These are phyloP conservation scores for Penicillium sp. DNA, from an alignment of 2,329 filamentous ascomycete species.

Conservation along the genomic window DNA sequence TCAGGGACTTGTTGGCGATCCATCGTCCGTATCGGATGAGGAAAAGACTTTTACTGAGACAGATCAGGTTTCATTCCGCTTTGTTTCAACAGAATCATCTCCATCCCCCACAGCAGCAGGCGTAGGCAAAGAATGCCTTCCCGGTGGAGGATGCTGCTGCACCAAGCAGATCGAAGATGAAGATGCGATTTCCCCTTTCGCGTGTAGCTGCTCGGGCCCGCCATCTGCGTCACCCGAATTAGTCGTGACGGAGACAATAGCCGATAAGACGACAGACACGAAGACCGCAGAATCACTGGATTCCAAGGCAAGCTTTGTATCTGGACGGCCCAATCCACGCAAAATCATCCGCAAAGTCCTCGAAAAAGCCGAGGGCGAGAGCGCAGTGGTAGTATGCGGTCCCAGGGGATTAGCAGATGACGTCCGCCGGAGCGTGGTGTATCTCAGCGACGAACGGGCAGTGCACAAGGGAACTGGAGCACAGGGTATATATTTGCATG, in stretches of 20 bases:
- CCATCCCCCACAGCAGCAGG: constrained; percentile 4
- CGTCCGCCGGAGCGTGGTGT: constrained; percentile 55
- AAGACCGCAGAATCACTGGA: not conserved
- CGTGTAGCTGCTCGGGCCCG: constrained; percentile 38
- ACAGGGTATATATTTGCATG: constrained; percentile 62
- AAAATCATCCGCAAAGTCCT: constrained; percentile 55
- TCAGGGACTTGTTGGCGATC: not conserved
- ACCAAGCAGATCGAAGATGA: constrained; percentile 48
- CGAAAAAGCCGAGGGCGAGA: constrained; percentile 61
- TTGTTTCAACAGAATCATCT: constrained; percentile 8
- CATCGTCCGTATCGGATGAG: not conserved
- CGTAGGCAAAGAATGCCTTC: constrained; percentile 21
- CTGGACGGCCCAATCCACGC: constrained; percentile 53
- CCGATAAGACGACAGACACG: constrained; percentile 7
- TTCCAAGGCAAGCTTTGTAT: constrained; percentile 30
- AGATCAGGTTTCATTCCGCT: constrained; percentile 28
- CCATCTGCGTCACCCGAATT: constrained; percentile 11
- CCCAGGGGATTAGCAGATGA: constrained; percentile 55
- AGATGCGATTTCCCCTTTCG: constrained; percentile 34
- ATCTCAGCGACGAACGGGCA: constrained; percentile 62
- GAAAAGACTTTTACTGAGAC: constrained; percentile 13
- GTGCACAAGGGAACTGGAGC: constrained; percentile 67
- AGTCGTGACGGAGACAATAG: not conserved
- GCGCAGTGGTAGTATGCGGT: constrained; percentile 62
- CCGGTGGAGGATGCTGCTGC: constrained; percentile 50